A percentile compares a stretch with the other conserved stretches of the same genome.
Evolutionary conservation across 345 rosid genomes (phyloP).

Genomic region (Gossypium raimondii): DNA sequence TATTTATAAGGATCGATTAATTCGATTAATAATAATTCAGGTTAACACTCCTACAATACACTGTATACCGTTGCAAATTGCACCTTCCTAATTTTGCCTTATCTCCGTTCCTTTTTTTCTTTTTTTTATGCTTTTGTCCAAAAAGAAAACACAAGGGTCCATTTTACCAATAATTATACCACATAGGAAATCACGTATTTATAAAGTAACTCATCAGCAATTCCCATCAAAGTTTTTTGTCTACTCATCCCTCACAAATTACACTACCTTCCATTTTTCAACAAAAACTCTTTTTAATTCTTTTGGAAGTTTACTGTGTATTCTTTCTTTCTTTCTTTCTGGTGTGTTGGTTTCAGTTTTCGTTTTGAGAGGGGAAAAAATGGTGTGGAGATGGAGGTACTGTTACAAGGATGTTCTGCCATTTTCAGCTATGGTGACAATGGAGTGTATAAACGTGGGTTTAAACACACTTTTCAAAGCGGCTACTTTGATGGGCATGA

Average conservation of each 20-base stretch:
- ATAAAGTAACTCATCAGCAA: constrained; percentile 2
- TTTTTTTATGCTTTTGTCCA: neutral
- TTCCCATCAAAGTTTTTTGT: neutral
- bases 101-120: neutral
- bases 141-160: neutral
- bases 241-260: constrained; percentile 5
- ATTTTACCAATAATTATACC: neutral
- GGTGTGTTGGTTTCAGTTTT: neutral
- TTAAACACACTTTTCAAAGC: constrained; percentile 83
- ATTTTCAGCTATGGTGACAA: constrained; percentile 55
- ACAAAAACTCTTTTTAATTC: neutral
- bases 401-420: constrained; percentile 57
- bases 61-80: neutral
- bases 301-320: neutral
- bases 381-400: constrained; percentile 35
- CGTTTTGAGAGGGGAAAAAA: constrained; percentile 27
- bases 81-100: neutral
- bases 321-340: neutral
- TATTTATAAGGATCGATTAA: no score
- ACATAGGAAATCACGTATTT: neutral
- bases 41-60: neutral
- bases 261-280: neutral
- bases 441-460: constrained; percentile 69
- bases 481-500: constrained; percentile 80
- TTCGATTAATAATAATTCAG: no score